Base-by-base conservation (phyloP, 140 eudicot species). In the Anethum foeniculum region DNA sequence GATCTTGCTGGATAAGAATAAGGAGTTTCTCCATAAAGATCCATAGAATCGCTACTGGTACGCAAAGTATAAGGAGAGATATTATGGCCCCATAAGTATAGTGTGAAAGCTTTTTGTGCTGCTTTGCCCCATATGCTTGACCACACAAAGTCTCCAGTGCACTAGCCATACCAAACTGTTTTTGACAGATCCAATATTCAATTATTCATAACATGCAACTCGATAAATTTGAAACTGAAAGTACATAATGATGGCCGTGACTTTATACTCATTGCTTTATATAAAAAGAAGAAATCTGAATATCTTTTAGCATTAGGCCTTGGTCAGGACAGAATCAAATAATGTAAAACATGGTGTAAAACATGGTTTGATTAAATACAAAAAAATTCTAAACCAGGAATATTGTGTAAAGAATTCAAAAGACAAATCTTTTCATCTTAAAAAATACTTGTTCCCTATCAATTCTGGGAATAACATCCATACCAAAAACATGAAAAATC, bases 91-190 rank as follows among this genome's bases (percentile, higher is more conserved):
- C 48, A n/a, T 73, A 73, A 43, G 77, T 73, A 43, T 73, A 73
- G 32, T 39, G 34, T 23, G 54, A 41, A 21, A 73, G 54, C 34
- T 73, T 73, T n/a, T 43, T 73, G 77, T 73, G 48, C 48, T 73
- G 77, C 77, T 43, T 43, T 43, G 77, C 77, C 30, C 77, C 77
- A 43, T 39, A 73, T 3, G 77, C 77, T 43, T 73, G 77, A 41
- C 77, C 77, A 43, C 77, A 73, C 10, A 73, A 43, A 21, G 77
- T 73, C 41, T 73, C 77, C 77, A 73, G 77, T 73, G 54, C 77
- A 73, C 77, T 43, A n/a, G 54, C 77, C 77, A 73, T 39, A 10
- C 77, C 77, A 39, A 43, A 73, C 77, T 73, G 56, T 73, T 23
- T 21, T 32, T 67, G 51, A 21, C 48, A 71, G 27, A 39, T 39